Evolutionary conservation across 805 yeast species (phyloP).

Genomic region (Clavispora carvajalis): DNA sequence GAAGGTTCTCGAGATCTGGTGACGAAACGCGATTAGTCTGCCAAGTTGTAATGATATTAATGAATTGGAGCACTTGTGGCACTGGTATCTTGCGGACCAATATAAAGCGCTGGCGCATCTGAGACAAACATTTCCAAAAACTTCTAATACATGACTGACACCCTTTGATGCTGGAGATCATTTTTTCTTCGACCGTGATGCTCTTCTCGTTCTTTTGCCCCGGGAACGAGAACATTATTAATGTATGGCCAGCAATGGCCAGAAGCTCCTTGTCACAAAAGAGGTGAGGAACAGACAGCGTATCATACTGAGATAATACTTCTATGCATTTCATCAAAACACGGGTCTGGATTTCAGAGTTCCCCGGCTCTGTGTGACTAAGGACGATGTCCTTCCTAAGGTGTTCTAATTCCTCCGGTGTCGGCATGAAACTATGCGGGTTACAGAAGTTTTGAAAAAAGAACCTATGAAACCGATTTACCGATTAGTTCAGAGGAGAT

Average conservation of each 20-base stretch:
- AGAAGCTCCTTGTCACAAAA: slow-evolving; percentile 51
- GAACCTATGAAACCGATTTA: not conserved
- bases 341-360: slow-evolving; percentile 22
- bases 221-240: slow-evolving; percentile 58
- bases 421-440: not conserved
- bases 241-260: slow-evolving; percentile 47
- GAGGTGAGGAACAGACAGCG: slow-evolving; percentile 32
- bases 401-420: slow-evolving; percentile 8
- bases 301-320: slow-evolving; percentile 12
- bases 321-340: slow-evolving; percentile 21
- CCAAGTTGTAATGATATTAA: slow-evolving; percentile 33
- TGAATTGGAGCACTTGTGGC: slow-evolving; percentile 25
- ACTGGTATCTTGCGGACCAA: slow-evolving; percentile 40
- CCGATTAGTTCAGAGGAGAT: not conserved
- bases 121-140: slow-evolving; percentile 51
- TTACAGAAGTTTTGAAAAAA: not conserved
- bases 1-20: slow-evolving; percentile 2
- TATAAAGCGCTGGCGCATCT: slow-evolving; percentile 48
- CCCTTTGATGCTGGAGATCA: slow-evolving; percentile 34
- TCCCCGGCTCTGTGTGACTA: slow-evolving; percentile 24
- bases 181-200: slow-evolving; percentile 33
- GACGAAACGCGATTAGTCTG: slow-evolving; percentile 17
- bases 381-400: slow-evolving; percentile 20
- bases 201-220: slow-evolving; percentile 27
- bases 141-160: slow-evolving; percentile 52